Evolutionary conservation across 1,139 yeast genomes (phyloP), one percentile per base, ranked within the genome.

Genomic region (Entelexis sorbosivorans): DNA sequence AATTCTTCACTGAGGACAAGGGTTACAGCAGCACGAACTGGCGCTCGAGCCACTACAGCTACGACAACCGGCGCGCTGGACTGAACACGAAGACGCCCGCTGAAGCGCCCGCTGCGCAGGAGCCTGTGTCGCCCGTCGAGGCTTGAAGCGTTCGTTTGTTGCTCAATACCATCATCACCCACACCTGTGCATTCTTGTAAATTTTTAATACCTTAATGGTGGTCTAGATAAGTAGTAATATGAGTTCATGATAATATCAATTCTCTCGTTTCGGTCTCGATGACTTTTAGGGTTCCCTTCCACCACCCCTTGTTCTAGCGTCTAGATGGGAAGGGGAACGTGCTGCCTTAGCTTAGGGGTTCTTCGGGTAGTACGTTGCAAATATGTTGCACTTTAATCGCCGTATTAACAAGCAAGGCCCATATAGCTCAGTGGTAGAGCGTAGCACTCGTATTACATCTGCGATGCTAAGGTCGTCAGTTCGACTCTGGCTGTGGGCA

Each of bases 401-500:
- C 13, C 11, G 10, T 28, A 10, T 5, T 22, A 5, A 22, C 24
- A 22, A 63, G 35, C 20, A 24, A 6, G 17, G 58, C 58, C 58
- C 57, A 38, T 40, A 53, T 56, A 55, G 58, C 58, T 55, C 53
- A 54, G 49, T 52, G 57, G 58, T 56, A 56, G 57, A 55, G 58
- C 58, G 57, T 52, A 48, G 54, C 58, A 56, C 58, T 56, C 58
- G 58, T 56, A 55, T 26, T 39, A 7, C 43, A 20, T 7, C 13
- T 32, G 57, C 49, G 33, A 56, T 56, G 58, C 54, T 50, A 52
- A 56, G 58, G 57, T 56, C 55, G 51, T 48, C 58, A 55, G 58
- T 56, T 56, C 58, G 58, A 56, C 50, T 56, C 58, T 55, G 58
- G 51, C 51, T 53, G 56, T 47, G 57, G 58, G 58, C 58, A 56